Base-by-base conservation (phyloP, 2,329 filamentous ascomycete genomes). In the Hymenoscyphus repandus region DNA sequence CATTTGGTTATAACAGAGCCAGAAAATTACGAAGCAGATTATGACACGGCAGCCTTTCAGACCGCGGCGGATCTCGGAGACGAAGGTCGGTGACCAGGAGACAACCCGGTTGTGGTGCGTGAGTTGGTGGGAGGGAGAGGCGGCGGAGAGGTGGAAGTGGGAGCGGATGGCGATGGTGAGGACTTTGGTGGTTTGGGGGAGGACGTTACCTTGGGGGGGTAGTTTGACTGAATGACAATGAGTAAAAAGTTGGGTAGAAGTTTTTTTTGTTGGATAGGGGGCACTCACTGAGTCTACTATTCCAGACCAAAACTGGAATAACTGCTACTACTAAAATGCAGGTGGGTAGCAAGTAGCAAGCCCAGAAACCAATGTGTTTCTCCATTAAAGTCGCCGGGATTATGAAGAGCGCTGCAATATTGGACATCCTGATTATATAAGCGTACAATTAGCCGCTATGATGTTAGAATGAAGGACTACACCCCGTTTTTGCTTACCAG, bases 21-120 rank as follows among this genome's bases (percentile, higher is more conserved):
- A 79, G 68, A 77, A 80, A 59, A 81, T 74, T 40, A 85, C 83
- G 51, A 83, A 77, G 73, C 84, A 88, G 56, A 80, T n/a, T 57
- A 85, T 83, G 46, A 85, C 80, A 50, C 78, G 77, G 70, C 45
- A 47, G 22, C 33, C 9, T 10, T 13, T 33, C 77, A 86, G 6
- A 76, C 82, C 52, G 72, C 77, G 78, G 64, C 79, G 79, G 50
- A 86, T 65, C 61, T 86, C 82, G 18, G 83, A 79, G 38, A 86
- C 69, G 59, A 85, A 85, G 52, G 71, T 70, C 60, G 84, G 80
- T 44, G 80, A 74, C 82, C 82, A 85, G 1, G 71, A 68, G 17
- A 76, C 67, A 2, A 68, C 62, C 40, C 52, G 62, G n/a, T 68
- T 66, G 39, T 69, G 68, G 36, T 72, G 66, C 34, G 69, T 72